Conservation (phyloP, 129 eudicot species). For the Glebionis coronaria region DNA sequence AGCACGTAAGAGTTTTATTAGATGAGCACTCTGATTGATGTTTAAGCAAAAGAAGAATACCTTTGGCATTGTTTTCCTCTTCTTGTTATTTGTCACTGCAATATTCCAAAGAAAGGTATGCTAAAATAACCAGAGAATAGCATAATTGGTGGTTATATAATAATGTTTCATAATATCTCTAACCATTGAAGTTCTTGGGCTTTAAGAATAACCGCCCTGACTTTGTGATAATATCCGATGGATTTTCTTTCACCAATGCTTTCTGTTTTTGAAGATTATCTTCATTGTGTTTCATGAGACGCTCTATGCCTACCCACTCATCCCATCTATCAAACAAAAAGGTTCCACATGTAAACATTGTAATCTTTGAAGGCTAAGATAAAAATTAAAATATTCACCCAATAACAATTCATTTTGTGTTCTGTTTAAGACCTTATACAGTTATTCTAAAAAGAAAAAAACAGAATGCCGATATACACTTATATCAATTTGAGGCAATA, state of each 20-base stretch:
- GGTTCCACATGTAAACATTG: neutral
- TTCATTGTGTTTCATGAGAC: conserved; percentile 44
- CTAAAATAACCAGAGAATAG: too few species aligned
- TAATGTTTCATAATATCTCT: too few species aligned
- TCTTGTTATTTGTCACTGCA: too few species aligned
- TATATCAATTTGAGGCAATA: too few species aligned
- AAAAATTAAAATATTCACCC: too few species aligned
- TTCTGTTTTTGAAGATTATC: conserved; percentile 54
- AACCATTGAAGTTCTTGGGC: conserved; percentile 48
- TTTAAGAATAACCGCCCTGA: conserved; percentile 36
- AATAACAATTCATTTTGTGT: too few species aligned
- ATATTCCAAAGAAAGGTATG: too few species aligned
- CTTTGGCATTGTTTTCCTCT: too few species aligned
- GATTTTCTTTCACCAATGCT: conserved; percentile 32
- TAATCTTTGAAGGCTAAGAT: neutral
- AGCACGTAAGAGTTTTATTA: neutral
- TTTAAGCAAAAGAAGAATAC: conserved; percentile 32
- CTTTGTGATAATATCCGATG: conserved; percentile 37
- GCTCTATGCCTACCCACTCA: conserved; percentile 72
- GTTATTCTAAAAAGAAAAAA: too few species aligned
- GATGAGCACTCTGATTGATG: neutral
- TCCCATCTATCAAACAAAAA: conserved; percentile 64
- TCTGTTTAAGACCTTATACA: too few species aligned
- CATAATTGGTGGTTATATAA: too few species aligned
- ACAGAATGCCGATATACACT: too few species aligned